These are phyloP conservation scores for Mortierella sp. DNA, from an alignment of 371 early-diverging fungal genomes.

Conservation along the genomic window DNA sequence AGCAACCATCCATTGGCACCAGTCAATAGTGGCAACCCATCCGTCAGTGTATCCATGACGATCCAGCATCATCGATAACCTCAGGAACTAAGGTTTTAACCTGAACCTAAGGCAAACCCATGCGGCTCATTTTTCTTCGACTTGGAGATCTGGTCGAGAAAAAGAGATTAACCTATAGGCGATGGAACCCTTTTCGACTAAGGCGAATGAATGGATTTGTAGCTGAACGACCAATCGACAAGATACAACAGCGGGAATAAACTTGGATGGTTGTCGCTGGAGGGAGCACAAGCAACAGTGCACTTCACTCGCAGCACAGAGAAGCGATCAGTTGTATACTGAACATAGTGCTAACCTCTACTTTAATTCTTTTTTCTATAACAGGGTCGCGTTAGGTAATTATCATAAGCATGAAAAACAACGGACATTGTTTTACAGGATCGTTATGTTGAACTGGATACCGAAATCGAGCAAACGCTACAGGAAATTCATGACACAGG, in stretches of 20 bases:
- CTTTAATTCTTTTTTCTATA: neutral
- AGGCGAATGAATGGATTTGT: neutral
- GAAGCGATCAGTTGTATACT: neutral
- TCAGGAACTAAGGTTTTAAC: neutral
- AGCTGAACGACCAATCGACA: too few relatives aligned
- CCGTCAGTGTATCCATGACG: neutral
- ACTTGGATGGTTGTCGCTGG: neutral
- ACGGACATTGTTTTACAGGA: neutral
- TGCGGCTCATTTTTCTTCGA: neutral
- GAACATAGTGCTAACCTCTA: neutral
- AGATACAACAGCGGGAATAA: neutral
- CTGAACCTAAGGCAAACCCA: neutral
- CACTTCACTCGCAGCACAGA: neutral
- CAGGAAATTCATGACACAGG: slow-evolving; percentile 9
- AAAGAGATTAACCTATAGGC: neutral
- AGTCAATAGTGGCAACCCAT: neutral
- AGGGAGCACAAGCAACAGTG: too few relatives aligned
- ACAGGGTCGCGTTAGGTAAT: slow-evolving; percentile 60
- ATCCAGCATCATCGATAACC: neutral
- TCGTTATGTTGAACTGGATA: neutral
- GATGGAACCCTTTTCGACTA: neutral
- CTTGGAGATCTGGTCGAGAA: neutral
- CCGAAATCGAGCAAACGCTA: neutral
- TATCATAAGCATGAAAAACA: neutral
- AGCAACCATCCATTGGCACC: neutral